Evolutionary conservation across 2,329 filamentous ascomycete species (phyloP).

Genomic region (Neofusicoccum umdonicola): DNA sequence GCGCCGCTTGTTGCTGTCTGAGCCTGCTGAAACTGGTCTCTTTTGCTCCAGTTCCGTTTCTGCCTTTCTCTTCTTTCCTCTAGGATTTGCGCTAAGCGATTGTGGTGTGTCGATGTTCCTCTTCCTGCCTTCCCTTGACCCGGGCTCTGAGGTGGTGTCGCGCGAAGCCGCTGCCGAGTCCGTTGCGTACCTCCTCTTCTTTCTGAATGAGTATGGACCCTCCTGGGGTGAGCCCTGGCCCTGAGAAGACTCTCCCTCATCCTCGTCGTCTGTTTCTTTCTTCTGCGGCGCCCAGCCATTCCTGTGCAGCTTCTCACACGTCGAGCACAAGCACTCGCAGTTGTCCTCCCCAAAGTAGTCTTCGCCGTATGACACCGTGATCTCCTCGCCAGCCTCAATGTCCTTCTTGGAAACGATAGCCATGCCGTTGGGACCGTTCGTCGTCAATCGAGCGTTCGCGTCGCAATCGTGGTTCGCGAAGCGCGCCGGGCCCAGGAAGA

Average conservation of each 20-base stretch:
- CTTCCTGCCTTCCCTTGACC: not conserved
- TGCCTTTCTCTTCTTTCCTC: not conserved
- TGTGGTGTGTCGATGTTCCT: not conserved
- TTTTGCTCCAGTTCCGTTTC: not conserved
- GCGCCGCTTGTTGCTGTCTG: not conserved
- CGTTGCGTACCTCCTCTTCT: slow-evolving; percentile 30
- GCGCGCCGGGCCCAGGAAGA: slow-evolving; percentile 91
- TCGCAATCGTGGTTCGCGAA: slow-evolving; percentile 98
- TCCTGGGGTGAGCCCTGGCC: not conserved
- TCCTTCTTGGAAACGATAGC: slow-evolving; percentile 81
- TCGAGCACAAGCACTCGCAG: slow-evolving; percentile 87
- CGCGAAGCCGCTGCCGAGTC: slow-evolving; percentile 21
- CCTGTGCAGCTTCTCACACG: slow-evolving; percentile 70
- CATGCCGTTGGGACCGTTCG: slow-evolving; percentile 80
- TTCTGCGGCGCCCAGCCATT: slow-evolving; percentile 75
- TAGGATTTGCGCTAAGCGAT: not conserved
- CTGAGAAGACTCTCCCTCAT: not conserved
- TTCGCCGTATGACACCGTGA: slow-evolving; percentile 93
- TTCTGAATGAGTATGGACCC: slow-evolving; percentile 21
- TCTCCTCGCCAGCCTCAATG: slow-evolving; percentile 86
- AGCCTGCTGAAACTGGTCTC: not conserved
- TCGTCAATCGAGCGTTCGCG: slow-evolving; percentile 85
- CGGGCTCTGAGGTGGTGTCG: slow-evolving; percentile 9
- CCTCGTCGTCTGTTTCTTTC: slow-evolving; percentile 22
- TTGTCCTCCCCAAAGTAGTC: slow-evolving; percentile 96